These are phyloP conservation scores for Diplodia mutila DNA, from an alignment of 2,329 filamentous ascomycete genomes.

Conservation along the genomic window DNA sequence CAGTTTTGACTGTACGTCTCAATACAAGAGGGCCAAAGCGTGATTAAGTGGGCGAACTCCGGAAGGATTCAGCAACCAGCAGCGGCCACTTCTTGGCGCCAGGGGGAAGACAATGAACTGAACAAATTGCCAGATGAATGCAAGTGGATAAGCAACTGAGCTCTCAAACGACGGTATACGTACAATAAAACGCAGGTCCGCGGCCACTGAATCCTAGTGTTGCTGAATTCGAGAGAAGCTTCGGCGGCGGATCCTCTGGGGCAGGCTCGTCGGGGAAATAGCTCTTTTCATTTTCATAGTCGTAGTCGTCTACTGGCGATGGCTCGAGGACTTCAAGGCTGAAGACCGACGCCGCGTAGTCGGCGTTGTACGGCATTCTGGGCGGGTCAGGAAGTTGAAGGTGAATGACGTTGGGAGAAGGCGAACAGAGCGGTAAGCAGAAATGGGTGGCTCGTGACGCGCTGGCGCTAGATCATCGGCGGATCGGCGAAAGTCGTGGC, in stretches of 20 bases:
- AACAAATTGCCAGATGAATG: neutral
- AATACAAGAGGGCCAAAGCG: too few relatives aligned
- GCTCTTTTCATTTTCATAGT: conserved; percentile 54
- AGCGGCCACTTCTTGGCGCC: neutral
- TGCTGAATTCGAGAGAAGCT: conserved; percentile 37
- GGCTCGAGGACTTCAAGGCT: conserved; percentile 81
- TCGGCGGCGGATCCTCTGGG: conserved; percentile 36
- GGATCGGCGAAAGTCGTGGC: conserved; percentile 31
- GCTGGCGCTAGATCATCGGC: conserved; percentile 29
- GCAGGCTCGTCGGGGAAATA: conserved; percentile 45
- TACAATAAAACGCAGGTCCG: conserved; percentile 76
- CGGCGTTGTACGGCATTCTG: conserved; percentile 31
- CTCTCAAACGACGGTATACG: conserved; percentile 34
- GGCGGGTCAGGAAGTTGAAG: conserved; percentile 26
- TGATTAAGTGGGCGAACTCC: neutral
- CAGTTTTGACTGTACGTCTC: neutral
- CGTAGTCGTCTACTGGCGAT: conserved; percentile 70
- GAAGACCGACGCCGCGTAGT: conserved; percentile 56
- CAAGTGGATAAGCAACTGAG: too few relatives aligned
- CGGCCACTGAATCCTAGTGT: conserved; percentile 66
- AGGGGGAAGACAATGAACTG: conserved; percentile 2
- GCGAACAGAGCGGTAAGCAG: conserved; percentile 30
- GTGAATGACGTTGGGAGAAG: conserved; percentile 12
- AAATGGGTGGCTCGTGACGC: conserved; percentile 28
- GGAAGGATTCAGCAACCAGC: neutral